phyloP scores from a whole-genome alignment of 352 stramenopile species.

The Phytopythium kandeliae region DNA sequence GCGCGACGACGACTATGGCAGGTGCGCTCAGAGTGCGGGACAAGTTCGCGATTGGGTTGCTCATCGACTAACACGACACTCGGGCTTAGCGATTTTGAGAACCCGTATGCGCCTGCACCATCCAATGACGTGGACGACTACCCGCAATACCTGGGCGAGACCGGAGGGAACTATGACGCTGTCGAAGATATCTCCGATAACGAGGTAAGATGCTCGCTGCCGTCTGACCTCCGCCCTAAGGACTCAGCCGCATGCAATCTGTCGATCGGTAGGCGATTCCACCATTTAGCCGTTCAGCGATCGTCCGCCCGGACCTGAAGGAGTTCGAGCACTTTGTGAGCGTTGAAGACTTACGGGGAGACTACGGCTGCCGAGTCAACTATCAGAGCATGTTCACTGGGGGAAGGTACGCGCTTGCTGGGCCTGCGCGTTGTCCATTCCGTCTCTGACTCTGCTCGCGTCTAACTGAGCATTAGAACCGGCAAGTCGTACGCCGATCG shows the following conservation, averaged over 20 bases:
- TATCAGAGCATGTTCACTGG: slow-evolving; percentile 71
- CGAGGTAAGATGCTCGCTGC: slow-evolving; percentile 25
- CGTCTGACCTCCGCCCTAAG: background rate
- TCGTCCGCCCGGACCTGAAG: slow-evolving; percentile 32
- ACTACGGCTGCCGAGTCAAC: slow-evolving; percentile 60
- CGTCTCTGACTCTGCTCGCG: background rate
- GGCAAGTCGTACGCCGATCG: slow-evolving; percentile 54
- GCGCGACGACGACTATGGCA: slow-evolving; percentile 8
- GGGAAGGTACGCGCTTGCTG: slow-evolving; percentile 27
- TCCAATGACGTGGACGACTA: background rate
- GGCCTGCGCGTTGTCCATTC: background rate
- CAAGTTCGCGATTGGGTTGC: background rate
- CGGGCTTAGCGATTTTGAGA: slow-evolving; percentile 28
- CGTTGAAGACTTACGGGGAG: slow-evolving; percentile 44
- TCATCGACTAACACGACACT: background rate
- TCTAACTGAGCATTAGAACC: slow-evolving; percentile 10
- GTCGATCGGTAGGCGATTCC: slow-evolving; percentile 4
- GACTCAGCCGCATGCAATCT: background rate
- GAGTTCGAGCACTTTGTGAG: slow-evolving; percentile 64
- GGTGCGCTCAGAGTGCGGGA: background rate
- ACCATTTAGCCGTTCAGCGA: slow-evolving; percentile 12
- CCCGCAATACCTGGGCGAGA: slow-evolving; percentile 5
- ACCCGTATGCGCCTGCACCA: slow-evolving; percentile 23
- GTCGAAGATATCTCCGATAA: slow-evolving; percentile 68
- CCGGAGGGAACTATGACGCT: slow-evolving; percentile 15